Evolutionary conservation across 352 stramenopile species (phyloP).

Genomic region (Phytopythium oedochilum): DNA sequence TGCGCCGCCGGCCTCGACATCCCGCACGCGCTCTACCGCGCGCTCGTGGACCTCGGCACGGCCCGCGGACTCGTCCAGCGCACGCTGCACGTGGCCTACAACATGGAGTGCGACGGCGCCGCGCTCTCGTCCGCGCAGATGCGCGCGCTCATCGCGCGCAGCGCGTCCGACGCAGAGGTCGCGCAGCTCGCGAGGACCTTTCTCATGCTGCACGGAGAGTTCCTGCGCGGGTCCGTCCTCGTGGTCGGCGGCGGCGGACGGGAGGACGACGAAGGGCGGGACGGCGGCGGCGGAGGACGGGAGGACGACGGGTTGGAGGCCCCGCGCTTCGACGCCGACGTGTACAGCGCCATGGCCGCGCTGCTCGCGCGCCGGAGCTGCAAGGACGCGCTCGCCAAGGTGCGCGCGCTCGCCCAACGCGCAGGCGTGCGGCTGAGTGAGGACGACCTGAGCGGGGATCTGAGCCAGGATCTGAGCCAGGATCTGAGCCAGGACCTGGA

Average conservation of each 20-base stretch:
- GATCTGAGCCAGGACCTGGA: neutral
- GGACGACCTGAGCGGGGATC: neutral
- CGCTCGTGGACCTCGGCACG: slow-evolving; percentile 58
- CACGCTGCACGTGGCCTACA: slow-evolving; percentile 70
- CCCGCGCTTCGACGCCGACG: slow-evolving; percentile 39
- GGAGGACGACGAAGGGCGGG: neutral
- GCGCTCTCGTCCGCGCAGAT: slow-evolving; percentile 42
- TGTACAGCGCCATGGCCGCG: slow-evolving; percentile 55
- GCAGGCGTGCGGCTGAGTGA: neutral
- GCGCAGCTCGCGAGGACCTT: slow-evolving; percentile 58
- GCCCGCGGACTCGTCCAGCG: slow-evolving; percentile 53
- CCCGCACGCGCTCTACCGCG: slow-evolving; percentile 50
- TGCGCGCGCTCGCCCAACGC: slow-evolving; percentile 27
- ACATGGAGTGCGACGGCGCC: slow-evolving; percentile 83
- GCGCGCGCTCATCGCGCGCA: slow-evolving; percentile 39
- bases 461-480: too few relatives aligned
- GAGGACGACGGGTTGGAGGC: slow-evolving; percentile 20
- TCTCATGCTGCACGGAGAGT: slow-evolving; percentile 48
- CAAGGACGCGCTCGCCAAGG: slow-evolving; percentile 36
- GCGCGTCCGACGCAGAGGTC: slow-evolving; percentile 41
- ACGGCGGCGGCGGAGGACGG: neutral
- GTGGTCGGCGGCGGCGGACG: neutral
- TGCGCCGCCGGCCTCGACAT: slow-evolving; percentile 33
- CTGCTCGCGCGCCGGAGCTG: slow-evolving; percentile 40
- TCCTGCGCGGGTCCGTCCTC: neutral